Base-by-base conservation (phyloP, 768 basidiomycete species). In the Symmetrospora coprosmae region DNA sequence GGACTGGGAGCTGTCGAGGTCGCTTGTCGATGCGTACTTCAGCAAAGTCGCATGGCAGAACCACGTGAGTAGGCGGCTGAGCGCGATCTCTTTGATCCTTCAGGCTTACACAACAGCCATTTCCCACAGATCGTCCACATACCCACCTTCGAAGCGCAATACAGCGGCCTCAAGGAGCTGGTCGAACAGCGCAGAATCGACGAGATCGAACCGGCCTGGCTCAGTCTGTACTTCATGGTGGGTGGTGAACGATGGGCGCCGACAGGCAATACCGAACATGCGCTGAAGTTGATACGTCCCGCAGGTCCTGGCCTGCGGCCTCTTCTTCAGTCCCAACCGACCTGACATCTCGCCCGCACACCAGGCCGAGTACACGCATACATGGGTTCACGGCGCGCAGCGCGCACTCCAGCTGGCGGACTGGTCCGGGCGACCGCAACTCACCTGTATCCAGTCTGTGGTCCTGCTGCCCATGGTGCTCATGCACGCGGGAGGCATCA, bases 401-500 rank as follows among this genome's bases (percentile, higher is more conserved):
- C 9, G 55, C 30, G 55, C 55, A 27, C 23, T 58, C 14, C 28
- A 31, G 31, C 23, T 58, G 2, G 55, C 55, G 8, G 55, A 58
- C 37, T 58, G 55, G 55, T 58, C 55, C n/a, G 55, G 55, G 16
- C 43, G 46, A 27, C 55, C 55, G 7, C 38, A 41, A 14, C 21
- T 58, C 21, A 58, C 55, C 7, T 58, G 55, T 38, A 58, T 58
- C 43, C 55, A 58, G 43, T 28, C 55, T 2, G 55, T 58, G 2
- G 55, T 58, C 30, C 30, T 58, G 14, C 30, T 58, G 2, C 55
- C 55, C 25, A 38, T 58, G 9, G 55, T 58, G 19, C 31, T 58
- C 39, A 58, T 58, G 55, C 55, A 58, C 25, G 55, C 55, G 6
- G 55, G 55, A 13, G 55, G 55, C 19, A 58, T 58, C 28, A 58